Base-by-base conservation (phyloP, 2,329 filamentous ascomycete genomes). In the Fusarium vanettenii region DNA sequence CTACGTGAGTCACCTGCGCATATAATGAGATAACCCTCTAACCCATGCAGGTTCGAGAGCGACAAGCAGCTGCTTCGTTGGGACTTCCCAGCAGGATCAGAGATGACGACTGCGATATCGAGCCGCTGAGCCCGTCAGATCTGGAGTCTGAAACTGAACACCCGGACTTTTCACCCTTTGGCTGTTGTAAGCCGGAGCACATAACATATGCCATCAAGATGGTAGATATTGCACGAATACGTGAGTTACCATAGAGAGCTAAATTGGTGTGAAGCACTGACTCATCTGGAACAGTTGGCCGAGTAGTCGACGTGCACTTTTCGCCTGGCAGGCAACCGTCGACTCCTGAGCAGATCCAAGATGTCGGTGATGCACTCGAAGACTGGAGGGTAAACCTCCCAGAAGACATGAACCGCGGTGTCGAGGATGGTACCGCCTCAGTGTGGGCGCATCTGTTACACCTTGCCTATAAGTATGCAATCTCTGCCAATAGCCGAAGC, bases 51-150 rank as follows among this genome's bases (percentile, higher is more conserved):
- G 82, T 84, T 3, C 78, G 82, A 9, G 83, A 84, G 59, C 71
- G 83, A 29, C 83, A 84, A 64, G 81, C 82, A 0, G 81, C 82
- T 1, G 82, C 82, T 6, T 82, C 83, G 0, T 64, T 84, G 0
- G 83, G 83, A 0, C 71, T 84, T 1, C 83, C 82, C 0, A 83
- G 82, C 39, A 77, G 83, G 14, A 84, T 84, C 18, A 68, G 83
- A 52, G 82, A 84, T 31, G 82, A 84, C 31, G 82, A 84, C 65
- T 84, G 83, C 52, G 83, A 84, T 25, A 82, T 84, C 43, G 82
- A 84, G 66, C 79, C 80, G 0, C 61, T 84, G 10, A 78, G 72
- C 7, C 66, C 77, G 0, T 66, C 77, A 14, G 83, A 84, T 57
- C 70, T 84, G 4, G 79, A 81, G 20, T 79, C 79, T 2, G 80